Percentiles rank a stretch among this genome's conserved stretches.
Conservation (phyloP, 2,329 filamentous ascomycete genomes). For the Fusarium brevicatenulatum region DNA sequence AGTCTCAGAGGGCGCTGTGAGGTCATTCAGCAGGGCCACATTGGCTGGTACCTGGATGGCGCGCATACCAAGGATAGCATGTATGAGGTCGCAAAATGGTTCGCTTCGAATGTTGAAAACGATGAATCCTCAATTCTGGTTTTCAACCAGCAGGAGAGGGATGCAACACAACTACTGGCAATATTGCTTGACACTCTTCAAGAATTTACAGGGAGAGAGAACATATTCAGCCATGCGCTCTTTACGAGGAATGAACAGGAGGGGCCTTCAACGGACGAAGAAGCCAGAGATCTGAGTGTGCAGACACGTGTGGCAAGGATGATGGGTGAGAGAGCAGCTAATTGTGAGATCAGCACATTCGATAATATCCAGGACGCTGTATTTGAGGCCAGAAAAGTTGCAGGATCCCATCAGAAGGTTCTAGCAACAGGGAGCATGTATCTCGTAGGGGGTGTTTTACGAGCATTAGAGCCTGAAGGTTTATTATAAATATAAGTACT, state of each 20-base stretch:
- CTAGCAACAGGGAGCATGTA: conserved; percentile 87
- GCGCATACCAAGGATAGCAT: conserved; percentile 90
- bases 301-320: conserved; percentile 73
- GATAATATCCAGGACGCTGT: conserved; percentile 80
- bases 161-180: conserved; percentile 73
- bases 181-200: conserved; percentile 68
- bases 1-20: conserved; percentile 83
- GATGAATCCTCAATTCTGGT: conserved; percentile 66
- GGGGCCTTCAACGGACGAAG: conserved; percentile 28
- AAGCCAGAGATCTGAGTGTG: conserved; percentile 64
- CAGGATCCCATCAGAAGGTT: conserved; percentile 62
- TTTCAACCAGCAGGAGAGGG: conserved; percentile 93
- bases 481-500: conserved; percentile 49
- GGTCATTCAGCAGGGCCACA: conserved; percentile 60
- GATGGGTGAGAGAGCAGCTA: conserved; percentile 67
- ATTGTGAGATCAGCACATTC: conserved; percentile 58
- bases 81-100: conserved; percentile 80
- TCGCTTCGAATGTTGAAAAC: conserved; percentile 61
- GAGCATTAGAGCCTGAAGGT: conserved; percentile 68
- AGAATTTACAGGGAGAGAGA: conserved; percentile 49
- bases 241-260: conserved; percentile 79
- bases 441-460: conserved; percentile 81
- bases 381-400: conserved; percentile 59
- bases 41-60: conserved; percentile 86
- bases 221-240: conserved; percentile 75